Conservation (phyloP, 495 filamentous ascomycete genomes). For the Tuber brumale region DNA sequence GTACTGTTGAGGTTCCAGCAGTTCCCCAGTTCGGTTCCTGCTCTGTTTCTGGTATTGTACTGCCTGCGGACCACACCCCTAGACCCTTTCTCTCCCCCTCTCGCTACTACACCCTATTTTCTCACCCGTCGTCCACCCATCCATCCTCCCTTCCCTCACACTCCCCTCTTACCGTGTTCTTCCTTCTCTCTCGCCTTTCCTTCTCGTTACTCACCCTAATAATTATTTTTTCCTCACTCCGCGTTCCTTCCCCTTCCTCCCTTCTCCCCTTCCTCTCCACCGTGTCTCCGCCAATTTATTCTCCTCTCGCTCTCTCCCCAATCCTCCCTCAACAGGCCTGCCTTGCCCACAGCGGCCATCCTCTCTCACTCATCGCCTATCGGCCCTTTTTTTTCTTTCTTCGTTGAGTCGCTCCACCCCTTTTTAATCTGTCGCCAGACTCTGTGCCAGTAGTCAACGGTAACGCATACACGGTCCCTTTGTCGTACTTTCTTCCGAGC, state of each 20-base stretch:
- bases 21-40: conserved; percentile 1
- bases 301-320: not conserved
- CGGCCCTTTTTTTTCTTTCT: conserved; percentile 42
- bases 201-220: conserved; percentile 1
- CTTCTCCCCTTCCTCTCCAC: not conserved
- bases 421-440: conserved; percentile 37
- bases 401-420: conserved; percentile 39
- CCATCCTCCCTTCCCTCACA: not conserved
- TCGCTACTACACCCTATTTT: not conserved
- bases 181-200: not conserved
- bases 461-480: conserved; percentile 41
- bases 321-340: conserved; percentile 20
- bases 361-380: conserved; percentile 50
- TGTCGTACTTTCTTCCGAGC: conserved; percentile 30
- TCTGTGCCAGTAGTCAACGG: conserved; percentile 26
- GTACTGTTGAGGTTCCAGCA: not conserved
- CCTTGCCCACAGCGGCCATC: conserved; percentile 55
- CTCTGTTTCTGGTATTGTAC: not conserved
- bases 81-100: not conserved
- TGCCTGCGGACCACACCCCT: not conserved
- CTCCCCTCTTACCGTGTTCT: not conserved
- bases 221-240: conserved; percentile 4
- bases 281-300: conserved; percentile 2
- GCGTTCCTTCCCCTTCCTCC: not conserved
- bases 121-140: not conserved